Percentiles rank a stretch among this genome's conserved stretches.
Evolutionary conservation across 345 rosid genomes (phyloP).

Genomic region (Bruguiera parviflora): DNA sequence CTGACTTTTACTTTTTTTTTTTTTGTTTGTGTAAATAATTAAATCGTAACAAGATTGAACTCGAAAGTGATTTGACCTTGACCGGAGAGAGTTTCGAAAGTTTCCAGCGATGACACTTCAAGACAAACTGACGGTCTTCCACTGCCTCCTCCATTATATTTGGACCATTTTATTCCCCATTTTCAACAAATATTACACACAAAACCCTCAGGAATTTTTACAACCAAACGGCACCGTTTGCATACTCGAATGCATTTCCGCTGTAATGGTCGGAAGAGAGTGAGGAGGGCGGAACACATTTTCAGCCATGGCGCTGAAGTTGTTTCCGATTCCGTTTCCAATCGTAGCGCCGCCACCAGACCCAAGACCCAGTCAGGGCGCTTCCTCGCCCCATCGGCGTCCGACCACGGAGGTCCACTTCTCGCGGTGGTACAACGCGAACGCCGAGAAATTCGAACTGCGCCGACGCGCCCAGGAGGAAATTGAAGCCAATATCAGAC

Average conservation of each 20-base stretch:
- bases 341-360: constrained; percentile 42
- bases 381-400: constrained; percentile 20
- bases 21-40: too few species aligned
- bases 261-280: neutral
- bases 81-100: too few species aligned
- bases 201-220: neutral
- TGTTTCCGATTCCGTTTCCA: constrained; percentile 53
- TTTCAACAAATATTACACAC: neutral
- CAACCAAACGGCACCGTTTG: too few species aligned
- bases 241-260: too few species aligned
- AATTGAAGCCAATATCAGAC: constrained; percentile 65
- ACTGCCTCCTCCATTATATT: too few species aligned
- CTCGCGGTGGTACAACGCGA: constrained; percentile 81
- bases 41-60: too few species aligned
- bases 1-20: too few species aligned
- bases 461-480: constrained; percentile 60
- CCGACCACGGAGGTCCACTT: constrained; percentile 49
- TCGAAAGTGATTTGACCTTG: too few species aligned
- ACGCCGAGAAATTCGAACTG: constrained; percentile 58
- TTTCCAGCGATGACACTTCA: too few species aligned
- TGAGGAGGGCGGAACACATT: neutral
- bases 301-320: constrained; percentile 56
- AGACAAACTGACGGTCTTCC: too few species aligned
- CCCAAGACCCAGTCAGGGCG: constrained; percentile 10
- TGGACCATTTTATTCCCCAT: too few species aligned